These are phyloP conservation scores for Laburnicola sp. DNA, from an alignment of 2,329 filamentous ascomycete species.

Conservation along the genomic window DNA sequence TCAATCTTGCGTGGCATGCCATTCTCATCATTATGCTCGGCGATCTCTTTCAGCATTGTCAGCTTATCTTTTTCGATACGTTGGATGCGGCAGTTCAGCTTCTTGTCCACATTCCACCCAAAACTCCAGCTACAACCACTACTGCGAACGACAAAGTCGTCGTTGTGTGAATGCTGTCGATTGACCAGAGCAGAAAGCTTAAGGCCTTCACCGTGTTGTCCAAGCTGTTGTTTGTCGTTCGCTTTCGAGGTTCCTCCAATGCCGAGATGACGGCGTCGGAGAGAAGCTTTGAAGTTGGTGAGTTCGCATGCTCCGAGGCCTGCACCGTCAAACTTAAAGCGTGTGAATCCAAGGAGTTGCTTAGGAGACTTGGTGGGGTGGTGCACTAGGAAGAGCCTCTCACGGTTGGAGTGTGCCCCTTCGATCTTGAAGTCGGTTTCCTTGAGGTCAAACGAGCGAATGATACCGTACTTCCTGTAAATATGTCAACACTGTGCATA, in stretches of 20 bases:
- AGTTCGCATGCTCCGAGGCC: conserved; percentile 15
- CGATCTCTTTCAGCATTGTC: neutral
- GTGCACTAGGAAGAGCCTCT: conserved; percentile 3
- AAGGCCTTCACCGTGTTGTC: conserved; percentile 28
- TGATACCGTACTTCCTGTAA: conserved; percentile 17
- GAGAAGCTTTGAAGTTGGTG: conserved; percentile 19
- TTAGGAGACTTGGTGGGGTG: conserved; percentile 2
- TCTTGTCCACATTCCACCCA: conserved; percentile 9
- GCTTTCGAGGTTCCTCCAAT: conserved; percentile 21
- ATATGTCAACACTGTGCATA: neutral
- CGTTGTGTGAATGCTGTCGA: conserved; percentile 14
- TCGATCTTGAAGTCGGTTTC: conserved; percentile 5
- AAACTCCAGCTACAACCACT: conserved; percentile 7
- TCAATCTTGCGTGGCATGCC: neutral
- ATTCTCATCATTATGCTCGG: neutral
- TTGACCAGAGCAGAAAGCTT: conserved; percentile 21
- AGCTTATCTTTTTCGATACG: neutral
- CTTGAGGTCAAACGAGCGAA: conserved; percentile 10
- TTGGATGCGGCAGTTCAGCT: conserved; percentile 10
- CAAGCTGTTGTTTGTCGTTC: conserved; percentile 10
- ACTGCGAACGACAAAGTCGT: conserved; percentile 13
- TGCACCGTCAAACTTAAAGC: conserved; percentile 16
- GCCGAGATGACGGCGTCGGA: conserved; percentile 9
- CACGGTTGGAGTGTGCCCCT: neutral
- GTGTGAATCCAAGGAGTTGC: conserved; percentile 19